phyloP scores from a whole-genome alignment of 208 protist genomes.

The Trypanosoma rangeli region DNA sequence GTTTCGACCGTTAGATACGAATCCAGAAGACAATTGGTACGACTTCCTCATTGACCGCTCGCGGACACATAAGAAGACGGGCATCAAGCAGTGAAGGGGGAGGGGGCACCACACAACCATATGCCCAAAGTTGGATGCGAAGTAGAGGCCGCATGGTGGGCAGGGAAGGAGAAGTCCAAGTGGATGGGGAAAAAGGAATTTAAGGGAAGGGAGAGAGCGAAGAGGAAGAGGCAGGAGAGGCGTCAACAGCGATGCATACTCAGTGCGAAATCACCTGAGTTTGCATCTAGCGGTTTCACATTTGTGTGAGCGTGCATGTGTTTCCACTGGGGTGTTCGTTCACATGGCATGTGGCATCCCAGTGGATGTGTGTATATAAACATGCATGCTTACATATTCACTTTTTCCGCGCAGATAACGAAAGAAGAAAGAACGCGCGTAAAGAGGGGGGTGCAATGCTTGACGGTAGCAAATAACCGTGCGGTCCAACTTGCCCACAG shows the following conservation, averaged over 20 bases:
- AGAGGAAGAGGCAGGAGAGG: too few relatives aligned
- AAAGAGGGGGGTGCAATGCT: too few relatives aligned
- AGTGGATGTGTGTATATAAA: not conserved
- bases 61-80: slow-evolving; percentile 52
- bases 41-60: slow-evolving; percentile 73
- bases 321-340: not conserved
- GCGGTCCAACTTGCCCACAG: too few relatives aligned
- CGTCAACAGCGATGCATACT: not conserved
- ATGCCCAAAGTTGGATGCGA: not conserved
- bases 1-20: slow-evolving; percentile 66
- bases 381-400: too few relatives aligned
- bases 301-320: not conserved
- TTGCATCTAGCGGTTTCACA: not conserved
- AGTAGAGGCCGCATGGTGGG: not conserved
- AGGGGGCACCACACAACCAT: not conserved
- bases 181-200: not conserved
- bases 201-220: not conserved
- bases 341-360: not conserved
- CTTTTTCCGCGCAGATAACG: too few relatives aligned
- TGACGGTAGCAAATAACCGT: too few relatives aligned
- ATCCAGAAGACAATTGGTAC: slow-evolving; percentile 76
- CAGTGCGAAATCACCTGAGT: not conserved
- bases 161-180: not conserved
- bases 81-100: slow-evolving; percentile 44
- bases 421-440: too few relatives aligned